phyloP scores from a whole-genome alignment of 352 stramenopile genomes.

The Globisporangium recalcitrans region DNA sequence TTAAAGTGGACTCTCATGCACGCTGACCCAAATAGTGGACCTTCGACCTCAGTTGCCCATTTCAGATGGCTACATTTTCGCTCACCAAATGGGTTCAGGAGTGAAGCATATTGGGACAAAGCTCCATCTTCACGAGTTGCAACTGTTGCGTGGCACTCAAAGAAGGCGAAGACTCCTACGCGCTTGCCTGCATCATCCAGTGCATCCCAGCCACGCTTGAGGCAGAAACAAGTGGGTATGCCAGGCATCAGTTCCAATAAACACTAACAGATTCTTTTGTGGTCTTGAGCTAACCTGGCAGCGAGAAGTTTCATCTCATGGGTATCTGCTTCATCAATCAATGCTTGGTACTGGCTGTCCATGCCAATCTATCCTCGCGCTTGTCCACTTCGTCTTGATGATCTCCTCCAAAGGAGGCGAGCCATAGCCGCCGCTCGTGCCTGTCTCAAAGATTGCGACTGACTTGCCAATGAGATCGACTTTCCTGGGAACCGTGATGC shows the following conservation, averaged over 20 bases:
- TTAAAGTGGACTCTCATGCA: not conserved
- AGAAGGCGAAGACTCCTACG: not conserved
- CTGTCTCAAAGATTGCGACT: slow-evolving; percentile 44
- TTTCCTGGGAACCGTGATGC: slow-evolving; percentile 28
- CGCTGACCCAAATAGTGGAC: not conserved
- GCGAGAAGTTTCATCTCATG: too few relatives aligned
- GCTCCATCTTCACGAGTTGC: not conserved
- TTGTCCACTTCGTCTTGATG: slow-evolving; percentile 70
- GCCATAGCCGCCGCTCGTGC: slow-evolving; percentile 36
- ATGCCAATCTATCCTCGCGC: slow-evolving; percentile 46
- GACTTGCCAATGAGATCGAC: slow-evolving; percentile 63
- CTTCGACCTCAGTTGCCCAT: not conserved
- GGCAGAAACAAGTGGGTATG: too few relatives aligned
- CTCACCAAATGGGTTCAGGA: not conserved
- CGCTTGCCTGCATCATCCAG: not conserved
- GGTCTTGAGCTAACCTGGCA: too few relatives aligned
- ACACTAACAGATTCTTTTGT: too few relatives aligned
- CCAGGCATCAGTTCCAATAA: too few relatives aligned
- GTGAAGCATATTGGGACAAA: not conserved
- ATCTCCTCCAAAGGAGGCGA: slow-evolving; percentile 67
- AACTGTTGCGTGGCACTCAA: not conserved
- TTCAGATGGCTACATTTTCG: not conserved
- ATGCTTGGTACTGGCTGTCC: slow-evolving; percentile 35
- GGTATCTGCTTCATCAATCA: slow-evolving; percentile 35
- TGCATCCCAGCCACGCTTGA: slow-evolving; percentile 17